Evolutionary conservation across 257 asterid genomes (phyloP).

Genomic region (Solanum chiquidenum): DNA sequence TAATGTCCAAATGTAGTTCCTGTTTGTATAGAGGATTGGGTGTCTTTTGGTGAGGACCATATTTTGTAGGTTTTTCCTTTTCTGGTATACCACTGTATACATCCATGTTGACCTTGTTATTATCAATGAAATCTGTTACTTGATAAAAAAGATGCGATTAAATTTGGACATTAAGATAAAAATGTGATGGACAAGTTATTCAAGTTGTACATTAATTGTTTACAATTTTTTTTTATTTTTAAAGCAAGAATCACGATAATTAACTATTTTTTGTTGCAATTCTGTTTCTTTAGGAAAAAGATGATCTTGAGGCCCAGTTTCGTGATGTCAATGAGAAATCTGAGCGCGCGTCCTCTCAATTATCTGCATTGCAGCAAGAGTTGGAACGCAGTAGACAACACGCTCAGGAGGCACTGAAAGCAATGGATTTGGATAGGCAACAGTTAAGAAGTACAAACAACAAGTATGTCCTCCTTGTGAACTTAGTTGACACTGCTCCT

Average conservation of each 20-base stretch:
- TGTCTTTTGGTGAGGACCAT: not conserved
- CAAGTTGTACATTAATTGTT: not conserved
- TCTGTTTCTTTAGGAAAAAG: slow-evolving; percentile 64
- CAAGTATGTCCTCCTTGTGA: slow-evolving; percentile 40
- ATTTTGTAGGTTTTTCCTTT: not conserved
- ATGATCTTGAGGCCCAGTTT: slow-evolving; percentile 79
- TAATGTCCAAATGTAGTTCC: not conserved
- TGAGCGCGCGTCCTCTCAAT: slow-evolving; percentile 64
- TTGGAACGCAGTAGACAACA: slow-evolving; percentile 86
- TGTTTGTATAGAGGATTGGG: not conserved
- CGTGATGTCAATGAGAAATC: slow-evolving; percentile 77
- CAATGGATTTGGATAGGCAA: slow-evolving; percentile 87
- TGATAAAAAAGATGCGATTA: not conserved
- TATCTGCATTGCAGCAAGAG: slow-evolving; percentile 72
- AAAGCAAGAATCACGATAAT: not conserved
- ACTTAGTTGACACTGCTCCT: not conserved
- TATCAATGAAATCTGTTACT: not conserved
- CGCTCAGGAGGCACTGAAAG: slow-evolving; percentile 87
- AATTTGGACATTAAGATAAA: not conserved
- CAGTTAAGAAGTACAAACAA: slow-evolving; percentile 85
- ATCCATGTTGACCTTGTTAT: not conserved
- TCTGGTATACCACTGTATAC: not conserved
- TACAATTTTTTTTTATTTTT: not conserved
- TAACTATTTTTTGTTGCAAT: not conserved
- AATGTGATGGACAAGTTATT: not conserved